phyloP scores from a whole-genome alignment of 75 land plant species.

The Larix kaempferi region DNA sequence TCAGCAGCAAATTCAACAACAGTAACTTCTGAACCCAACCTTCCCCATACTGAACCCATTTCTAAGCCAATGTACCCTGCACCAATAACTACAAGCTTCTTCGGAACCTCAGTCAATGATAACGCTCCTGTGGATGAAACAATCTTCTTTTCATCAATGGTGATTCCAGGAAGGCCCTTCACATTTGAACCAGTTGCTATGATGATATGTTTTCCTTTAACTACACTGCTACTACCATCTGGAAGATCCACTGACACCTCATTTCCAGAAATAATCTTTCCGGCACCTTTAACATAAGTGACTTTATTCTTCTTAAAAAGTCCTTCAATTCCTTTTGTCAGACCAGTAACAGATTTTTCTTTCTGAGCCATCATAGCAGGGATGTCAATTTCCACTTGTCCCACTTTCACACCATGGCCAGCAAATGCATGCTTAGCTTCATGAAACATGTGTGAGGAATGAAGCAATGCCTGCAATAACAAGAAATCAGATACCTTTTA shows the following conservation, averaged over 20 bases:
- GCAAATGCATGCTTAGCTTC: conserved; percentile 88
- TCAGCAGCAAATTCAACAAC: conserved; percentile 92
- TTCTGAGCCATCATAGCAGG: conserved; percentile 95
- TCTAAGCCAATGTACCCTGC: conserved; percentile 98
- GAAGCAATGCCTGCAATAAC: conserved; percentile 72
- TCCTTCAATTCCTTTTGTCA: conserved; percentile 90
- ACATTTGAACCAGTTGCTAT: conserved; percentile 98
- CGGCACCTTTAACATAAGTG: conserved; percentile 87
- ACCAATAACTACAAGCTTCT: conserved; percentile 91
- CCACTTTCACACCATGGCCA: conserved; percentile 82
- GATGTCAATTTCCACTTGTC: conserved; percentile 63
- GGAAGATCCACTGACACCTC: conserved; percentile 74
- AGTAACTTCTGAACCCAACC: conserved; percentile 94
- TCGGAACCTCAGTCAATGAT: conserved; percentile 66
- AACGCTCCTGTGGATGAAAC: conserved; percentile 98
- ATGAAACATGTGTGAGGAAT: conserved; percentile 91
- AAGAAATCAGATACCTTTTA: background rate
- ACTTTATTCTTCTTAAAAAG: conserved; percentile 99
- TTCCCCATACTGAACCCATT: conserved; percentile 98
- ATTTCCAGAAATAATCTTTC: conserved; percentile 74
- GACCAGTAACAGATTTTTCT: conserved; percentile 79
- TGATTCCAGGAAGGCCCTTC: conserved; percentile 81
- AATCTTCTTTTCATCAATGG: conserved; percentile 90
- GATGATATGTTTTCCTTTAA: conserved; percentile 85
- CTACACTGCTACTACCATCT: conserved; percentile 64